phyloP scores from a whole-genome alignment of 306 rosid genomes.

The Delonix regia region DNA sequence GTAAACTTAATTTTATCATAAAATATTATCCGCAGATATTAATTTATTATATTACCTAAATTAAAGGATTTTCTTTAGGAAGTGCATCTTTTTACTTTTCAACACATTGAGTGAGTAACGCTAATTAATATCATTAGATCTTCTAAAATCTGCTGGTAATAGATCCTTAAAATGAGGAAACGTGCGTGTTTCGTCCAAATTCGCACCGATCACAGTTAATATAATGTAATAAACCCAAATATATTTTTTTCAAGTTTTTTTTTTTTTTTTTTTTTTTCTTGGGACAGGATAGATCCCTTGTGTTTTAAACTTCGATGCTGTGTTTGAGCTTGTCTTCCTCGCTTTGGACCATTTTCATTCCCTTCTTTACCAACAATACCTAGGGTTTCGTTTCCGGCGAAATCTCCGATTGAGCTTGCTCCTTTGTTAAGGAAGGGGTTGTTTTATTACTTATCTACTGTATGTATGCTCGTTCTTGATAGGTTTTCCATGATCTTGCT shows the following conservation, averaged over 20 bases:
- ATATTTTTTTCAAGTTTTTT: too few species aligned
- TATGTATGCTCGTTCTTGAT: not conserved
- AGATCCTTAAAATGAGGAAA: not conserved
- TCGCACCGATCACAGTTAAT: not conserved
- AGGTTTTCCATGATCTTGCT: not conserved
- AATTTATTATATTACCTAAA: not conserved
- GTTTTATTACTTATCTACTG: not conserved
- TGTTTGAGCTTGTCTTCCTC: not conserved
- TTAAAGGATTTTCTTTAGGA: not conserved
- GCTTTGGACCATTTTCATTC: slow-evolving; percentile 12
- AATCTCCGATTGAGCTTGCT: not conserved
- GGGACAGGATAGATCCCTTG: not conserved
- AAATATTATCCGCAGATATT: not conserved
- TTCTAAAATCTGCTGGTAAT: not conserved
- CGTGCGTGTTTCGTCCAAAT: not conserved
- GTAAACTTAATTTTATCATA: too few species aligned
- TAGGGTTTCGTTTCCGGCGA: slow-evolving; percentile 42
- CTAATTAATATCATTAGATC: not conserved
- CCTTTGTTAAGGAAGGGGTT: not conserved
- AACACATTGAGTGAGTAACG: not conserved
- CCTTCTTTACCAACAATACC: not conserved
- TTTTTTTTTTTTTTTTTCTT: not conserved
- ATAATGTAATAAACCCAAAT: not conserved
- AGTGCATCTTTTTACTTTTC: not conserved
- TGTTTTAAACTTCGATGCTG: not conserved